A percentile compares a stretch with the other conserved stretches of the same genome.
phyloP scores from a whole-genome alignment of 2,329 filamentous ascomycete genomes.

The Thelonectria rubi region DNA sequence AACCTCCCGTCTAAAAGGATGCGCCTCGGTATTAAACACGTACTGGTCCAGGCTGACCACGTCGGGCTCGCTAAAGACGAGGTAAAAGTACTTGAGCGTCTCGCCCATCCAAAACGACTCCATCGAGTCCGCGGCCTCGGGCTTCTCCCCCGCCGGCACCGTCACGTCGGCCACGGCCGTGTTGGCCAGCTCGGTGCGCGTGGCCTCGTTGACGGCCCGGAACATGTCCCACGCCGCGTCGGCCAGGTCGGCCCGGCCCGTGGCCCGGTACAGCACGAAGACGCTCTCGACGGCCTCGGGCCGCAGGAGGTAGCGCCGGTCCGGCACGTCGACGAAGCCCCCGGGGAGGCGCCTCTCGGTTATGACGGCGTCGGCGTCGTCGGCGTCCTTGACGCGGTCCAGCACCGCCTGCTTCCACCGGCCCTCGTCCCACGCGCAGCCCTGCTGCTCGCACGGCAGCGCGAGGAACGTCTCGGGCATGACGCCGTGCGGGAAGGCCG shows the following conservation, averaged over 20 bases:
- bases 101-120: constrained; percentile 53
- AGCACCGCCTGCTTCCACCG: constrained; percentile 48
- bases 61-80: constrained; percentile 55
- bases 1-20: constrained; percentile 34
- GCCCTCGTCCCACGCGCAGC: constrained; percentile 49
- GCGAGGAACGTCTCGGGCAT: constrained; percentile 62
- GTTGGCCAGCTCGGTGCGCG: constrained; percentile 58
- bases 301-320: constrained; percentile 61
- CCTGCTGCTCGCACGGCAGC: constrained; percentile 50
- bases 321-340: constrained; percentile 69
- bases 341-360: constrained; percentile 50
- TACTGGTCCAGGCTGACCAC: constrained; percentile 41
- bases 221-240: constrained; percentile 66
- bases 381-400: constrained; percentile 29
- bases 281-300: constrained; percentile 64
- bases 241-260: constrained; percentile 55
- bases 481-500: constrained; percentile 57
- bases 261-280: constrained; percentile 63
- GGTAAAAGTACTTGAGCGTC: constrained; percentile 45
- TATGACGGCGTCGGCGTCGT: constrained; percentile 41
- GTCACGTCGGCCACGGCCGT: constrained; percentile 57
- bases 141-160: constrained; percentile 39
- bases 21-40: constrained; percentile 42
- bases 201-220: constrained; percentile 55
- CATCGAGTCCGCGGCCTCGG: constrained; percentile 66